Evolutionary conservation across 257 asterid species (phyloP).

Genomic region (Ballota nigra): DNA sequence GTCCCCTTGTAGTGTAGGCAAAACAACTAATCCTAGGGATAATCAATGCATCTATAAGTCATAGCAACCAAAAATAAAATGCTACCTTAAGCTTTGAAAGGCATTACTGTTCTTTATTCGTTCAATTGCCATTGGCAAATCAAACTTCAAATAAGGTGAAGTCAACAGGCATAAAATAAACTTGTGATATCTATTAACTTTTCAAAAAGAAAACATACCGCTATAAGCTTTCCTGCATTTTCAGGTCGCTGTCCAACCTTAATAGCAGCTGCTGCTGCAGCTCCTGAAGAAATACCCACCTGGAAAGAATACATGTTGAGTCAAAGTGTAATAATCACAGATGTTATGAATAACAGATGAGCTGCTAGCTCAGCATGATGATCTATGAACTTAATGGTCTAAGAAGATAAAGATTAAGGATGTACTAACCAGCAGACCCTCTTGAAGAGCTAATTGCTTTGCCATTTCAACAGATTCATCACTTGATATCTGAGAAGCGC

Average conservation of each 20-base stretch:
- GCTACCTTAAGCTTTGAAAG: neutral
- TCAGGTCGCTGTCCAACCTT: conserved; percentile 86
- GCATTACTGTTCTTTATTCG: neutral
- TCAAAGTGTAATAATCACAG: neutral
- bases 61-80: neutral
- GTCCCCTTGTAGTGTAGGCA: no score
- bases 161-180: neutral
- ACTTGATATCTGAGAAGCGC: conserved; percentile 68
- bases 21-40: neutral
- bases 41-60: neutral
- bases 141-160: conserved; percentile 4
- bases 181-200: conserved; percentile 3
- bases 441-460: conserved; percentile 88
- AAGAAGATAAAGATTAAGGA: conserved; percentile 1
- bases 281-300: conserved; percentile 99
- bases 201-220: conserved; percentile 43
- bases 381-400: neutral
- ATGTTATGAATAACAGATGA: neutral
- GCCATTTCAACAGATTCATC: conserved; percentile 91
- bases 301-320: conserved; percentile 22
- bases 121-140: neutral
- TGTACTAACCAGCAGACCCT: conserved; percentile 87
- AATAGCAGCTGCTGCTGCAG: conserved; percentile 95
- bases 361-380: neutral
- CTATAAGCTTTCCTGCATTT: conserved; percentile 92